Percentiles rank a stretch among this genome's conserved stretches.
Evolutionary conservation across 768 basidiomycete genomes (phyloP).

Genomic region (Candolleomyces eurysporus): DNA sequence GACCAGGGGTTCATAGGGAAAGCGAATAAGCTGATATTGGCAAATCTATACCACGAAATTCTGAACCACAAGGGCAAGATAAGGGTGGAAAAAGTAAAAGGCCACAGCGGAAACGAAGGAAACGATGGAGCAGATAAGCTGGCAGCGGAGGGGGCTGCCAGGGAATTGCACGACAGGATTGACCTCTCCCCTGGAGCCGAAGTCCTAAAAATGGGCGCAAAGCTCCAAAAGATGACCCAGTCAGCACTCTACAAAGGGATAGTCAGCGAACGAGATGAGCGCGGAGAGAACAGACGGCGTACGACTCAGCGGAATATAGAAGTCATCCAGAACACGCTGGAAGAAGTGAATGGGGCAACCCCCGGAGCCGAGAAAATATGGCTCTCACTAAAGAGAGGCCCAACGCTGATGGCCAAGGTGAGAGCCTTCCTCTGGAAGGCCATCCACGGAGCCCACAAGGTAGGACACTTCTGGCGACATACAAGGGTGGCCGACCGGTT

Average conservation of each 20-base stretch:
- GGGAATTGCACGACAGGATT: not conserved
- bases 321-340: not conserved
- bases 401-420: not conserved
- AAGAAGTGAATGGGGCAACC: not conserved
- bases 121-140: constrained; percentile 17
- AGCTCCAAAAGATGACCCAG: not conserved
- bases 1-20: constrained; percentile 11
- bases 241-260: not conserved
- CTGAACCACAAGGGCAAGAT: not conserved
- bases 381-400: no score
- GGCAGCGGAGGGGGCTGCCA: constrained; percentile 8
- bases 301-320: not conserved
- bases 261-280: not conserved
- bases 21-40: not conserved
- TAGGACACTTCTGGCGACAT: constrained; percentile 23
- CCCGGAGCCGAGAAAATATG: not conserved
- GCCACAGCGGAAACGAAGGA: constrained; percentile 10
- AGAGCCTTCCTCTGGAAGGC: constrained; percentile 21
- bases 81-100: constrained; percentile 13
- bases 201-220: not conserved
- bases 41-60: not conserved
- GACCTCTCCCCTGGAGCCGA: not conserved
- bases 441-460: constrained; percentile 20
- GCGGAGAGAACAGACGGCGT: not conserved
- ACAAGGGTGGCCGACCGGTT: constrained; percentile 9